phyloP scores from a whole-genome alignment of 2,329 filamentous ascomycete genomes.

The Colletotrichum lupini region DNA sequence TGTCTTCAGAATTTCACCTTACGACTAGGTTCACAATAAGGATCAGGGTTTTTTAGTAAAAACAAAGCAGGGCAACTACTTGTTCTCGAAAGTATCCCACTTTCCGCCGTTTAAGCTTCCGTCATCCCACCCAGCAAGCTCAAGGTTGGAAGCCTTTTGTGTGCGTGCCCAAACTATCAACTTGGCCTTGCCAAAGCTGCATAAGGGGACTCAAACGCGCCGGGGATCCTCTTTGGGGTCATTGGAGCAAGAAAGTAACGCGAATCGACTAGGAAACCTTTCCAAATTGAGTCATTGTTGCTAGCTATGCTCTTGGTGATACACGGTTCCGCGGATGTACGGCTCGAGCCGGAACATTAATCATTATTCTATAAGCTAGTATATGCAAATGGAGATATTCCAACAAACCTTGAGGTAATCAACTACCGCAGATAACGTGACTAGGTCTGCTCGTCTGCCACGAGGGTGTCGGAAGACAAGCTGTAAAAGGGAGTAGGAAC shows the following conservation, averaged over 20 bases:
- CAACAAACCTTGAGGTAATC: background rate
- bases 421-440: background rate
- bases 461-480: background rate
- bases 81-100: background rate
- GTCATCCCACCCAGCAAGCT: background rate
- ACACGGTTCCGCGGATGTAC: background rate
- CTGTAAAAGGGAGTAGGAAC: background rate
- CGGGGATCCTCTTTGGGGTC: background rate
- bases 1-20: background rate
- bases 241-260: background rate
- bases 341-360: background rate
- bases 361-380: background rate
- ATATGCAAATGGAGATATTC: background rate
- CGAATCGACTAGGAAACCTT: background rate
- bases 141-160: background rate
- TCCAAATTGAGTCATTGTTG: background rate
- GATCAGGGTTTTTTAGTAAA: background rate
- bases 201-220: background rate
- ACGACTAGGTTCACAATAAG: background rate
- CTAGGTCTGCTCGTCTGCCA: background rate
- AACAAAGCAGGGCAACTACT: background rate
- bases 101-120: background rate
- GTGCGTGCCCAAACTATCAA: background rate
- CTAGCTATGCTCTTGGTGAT: background rate
- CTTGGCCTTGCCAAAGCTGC: background rate